A percentile compares a stretch with the other conserved stretches of the same genome.
phyloP scores from a whole-genome alignment of 2,329 filamentous ascomycete genomes.

The Diaporthe caulivora region DNA sequence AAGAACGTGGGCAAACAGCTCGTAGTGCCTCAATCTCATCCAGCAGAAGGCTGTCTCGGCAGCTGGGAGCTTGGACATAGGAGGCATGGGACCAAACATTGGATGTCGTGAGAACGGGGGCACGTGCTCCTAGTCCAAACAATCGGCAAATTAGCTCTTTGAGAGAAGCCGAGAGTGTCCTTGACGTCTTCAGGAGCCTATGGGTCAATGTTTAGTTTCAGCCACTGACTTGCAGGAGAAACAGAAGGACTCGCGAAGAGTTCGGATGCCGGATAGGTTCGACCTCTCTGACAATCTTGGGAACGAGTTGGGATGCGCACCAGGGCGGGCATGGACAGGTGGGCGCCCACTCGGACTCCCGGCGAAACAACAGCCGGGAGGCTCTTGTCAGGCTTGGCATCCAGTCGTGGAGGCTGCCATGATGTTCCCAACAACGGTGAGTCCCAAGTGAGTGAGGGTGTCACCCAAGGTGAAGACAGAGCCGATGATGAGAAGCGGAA shows the following conservation, averaged over 20 bases:
- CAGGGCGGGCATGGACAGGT: background rate
- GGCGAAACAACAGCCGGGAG: constrained; percentile 29
- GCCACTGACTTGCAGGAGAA: constrained; percentile 27
- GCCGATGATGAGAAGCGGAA: background rate
- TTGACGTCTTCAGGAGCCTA: background rate
- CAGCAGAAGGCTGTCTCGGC: constrained; percentile 11
- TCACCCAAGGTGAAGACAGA: constrained; percentile 17
- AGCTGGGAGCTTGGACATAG: constrained; percentile 24
- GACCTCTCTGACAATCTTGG: constrained; percentile 17
- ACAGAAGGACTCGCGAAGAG: constrained; percentile 21
- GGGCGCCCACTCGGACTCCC: constrained; percentile 18
- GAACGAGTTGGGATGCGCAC: constrained; percentile 16
- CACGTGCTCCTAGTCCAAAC: constrained; percentile 28
- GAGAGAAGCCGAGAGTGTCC: constrained; percentile 7
- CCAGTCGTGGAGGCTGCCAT: constrained; percentile 5
- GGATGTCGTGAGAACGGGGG: constrained; percentile 27
- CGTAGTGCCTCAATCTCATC: background rate
- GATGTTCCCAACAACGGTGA: background rate
- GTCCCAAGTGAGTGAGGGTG: constrained; percentile 13
- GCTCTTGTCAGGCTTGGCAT: constrained; percentile 12
- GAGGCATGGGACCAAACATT: constrained; percentile 30
- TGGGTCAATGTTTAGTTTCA: constrained; percentile 35
- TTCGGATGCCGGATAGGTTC: constrained; percentile 21
- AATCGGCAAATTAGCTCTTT: constrained; percentile 25
- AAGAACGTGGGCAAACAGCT: constrained; percentile 11